Conservation (phyloP, 805 yeast species). For the Saccharomycopsis sp. region DNA sequence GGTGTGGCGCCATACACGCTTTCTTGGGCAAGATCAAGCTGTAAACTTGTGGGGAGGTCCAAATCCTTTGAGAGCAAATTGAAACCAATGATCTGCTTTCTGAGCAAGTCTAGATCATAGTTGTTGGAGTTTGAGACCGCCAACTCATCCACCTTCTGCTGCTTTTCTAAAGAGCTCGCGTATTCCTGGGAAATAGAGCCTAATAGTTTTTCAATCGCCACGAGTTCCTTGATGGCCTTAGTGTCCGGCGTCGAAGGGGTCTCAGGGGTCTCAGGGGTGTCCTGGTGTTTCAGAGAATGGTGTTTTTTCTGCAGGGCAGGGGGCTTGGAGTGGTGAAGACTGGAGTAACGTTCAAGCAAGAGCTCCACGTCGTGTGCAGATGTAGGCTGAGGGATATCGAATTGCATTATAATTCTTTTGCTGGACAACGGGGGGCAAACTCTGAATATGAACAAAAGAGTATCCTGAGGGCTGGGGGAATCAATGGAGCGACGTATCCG, state of each 20-base stretch:
- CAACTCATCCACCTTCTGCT: neutral
- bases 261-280: no score
- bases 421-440: no score
- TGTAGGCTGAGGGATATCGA: constrained; percentile 14
- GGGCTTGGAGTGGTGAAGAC: no score
- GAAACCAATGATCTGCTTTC: constrained; percentile 53
- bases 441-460: no score
- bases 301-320: no score
- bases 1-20: constrained; percentile 1
- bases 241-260: no score
- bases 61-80: constrained; percentile 58
- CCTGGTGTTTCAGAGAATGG: neutral
- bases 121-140: constrained; percentile 19
- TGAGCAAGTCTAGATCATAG: constrained; percentile 39
- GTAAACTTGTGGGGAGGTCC: constrained; percentile 50
- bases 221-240: constrained; percentile 28
- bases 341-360: constrained; percentile 26
- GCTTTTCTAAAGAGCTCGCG: neutral
- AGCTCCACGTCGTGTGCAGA: constrained; percentile 18
- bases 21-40: constrained; percentile 28
- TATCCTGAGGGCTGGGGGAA: no score
- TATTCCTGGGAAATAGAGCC: constrained; percentile 28
- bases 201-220: constrained; percentile 36
- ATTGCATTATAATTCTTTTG: neutral
- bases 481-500: no score